Evolutionary conservation across 176 grass and related monocot species (phyloP), one percentile per base, ranked within the genome.

Genomic region (Zizania latifolia): DNA sequence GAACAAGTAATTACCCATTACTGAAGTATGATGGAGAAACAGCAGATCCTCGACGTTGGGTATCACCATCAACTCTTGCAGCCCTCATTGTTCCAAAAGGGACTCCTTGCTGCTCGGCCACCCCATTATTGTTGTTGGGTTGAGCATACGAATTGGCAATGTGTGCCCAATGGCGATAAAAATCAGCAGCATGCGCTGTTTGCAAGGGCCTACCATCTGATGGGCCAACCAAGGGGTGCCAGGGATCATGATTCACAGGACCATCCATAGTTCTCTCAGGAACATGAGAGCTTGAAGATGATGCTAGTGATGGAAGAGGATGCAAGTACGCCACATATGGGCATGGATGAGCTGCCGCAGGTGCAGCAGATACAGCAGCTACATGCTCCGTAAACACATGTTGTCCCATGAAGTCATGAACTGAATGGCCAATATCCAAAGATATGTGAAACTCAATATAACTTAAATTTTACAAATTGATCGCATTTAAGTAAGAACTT

Each of bases 381-480:
- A 70, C 68, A 65, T 85, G 81, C 35, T 93, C 87, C 0, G 84
- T 41, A 75, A 89, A 83, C 24, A 86, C 26, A 55, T 86, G 83
- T 32, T 92, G 83, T 50, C 90, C 76, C 79, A 86, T 86, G 22
- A 89, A 80, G 87, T 92, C 90, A 70, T 86, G 83, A 76, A 89
- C 90, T 93, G 87, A 80, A 93, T 13, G 17, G 68, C 19, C 33
- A 81, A 70, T 56, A 79, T 53, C 28, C 8, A 75, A 22, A 62
- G 22, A 74, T 43, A 32, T 45, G 79, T 38, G 24, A 71, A 81
- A 41, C 58, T 63, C 29, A 58, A 57, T 26, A 50, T n/a, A 62
- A 63, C 5, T 56, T 38, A 17, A 24, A 32, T 69, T 70, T 69
- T 38, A 19, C 58, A 64, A 46, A 21, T 10, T 75, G 5, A 34